Conservation (phyloP, 1,284 basidiomycete species). For the Puccinia novopanici region DNA sequence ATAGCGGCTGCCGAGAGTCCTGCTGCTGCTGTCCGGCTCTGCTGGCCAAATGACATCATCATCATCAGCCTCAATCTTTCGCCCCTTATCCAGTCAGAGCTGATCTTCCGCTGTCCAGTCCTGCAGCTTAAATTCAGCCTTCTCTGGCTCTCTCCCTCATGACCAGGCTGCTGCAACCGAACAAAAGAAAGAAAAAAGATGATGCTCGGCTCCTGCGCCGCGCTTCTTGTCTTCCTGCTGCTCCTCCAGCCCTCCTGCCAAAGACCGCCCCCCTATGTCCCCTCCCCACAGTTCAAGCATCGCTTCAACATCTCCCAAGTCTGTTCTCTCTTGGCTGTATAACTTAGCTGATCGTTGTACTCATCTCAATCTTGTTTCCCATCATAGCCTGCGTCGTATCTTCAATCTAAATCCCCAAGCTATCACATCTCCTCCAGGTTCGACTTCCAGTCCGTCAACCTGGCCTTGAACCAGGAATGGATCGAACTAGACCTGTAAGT, state of each 20-base stretch:
- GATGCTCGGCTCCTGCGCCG: too few relatives aligned
- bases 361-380: not conserved
- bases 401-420: slow-evolving; percentile 41
- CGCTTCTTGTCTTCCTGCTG: not conserved
- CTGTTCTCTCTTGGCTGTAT: too few relatives aligned
- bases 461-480: slow-evolving; percentile 68
- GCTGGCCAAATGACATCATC: too few relatives aligned
- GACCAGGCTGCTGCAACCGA: not conserved
- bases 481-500: slow-evolving; percentile 66
- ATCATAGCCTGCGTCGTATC: slow-evolving; percentile 25
- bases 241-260: slow-evolving; percentile 6
- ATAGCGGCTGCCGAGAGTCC: too few relatives aligned
- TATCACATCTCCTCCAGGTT: slow-evolving; percentile 63
- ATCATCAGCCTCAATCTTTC: too few relatives aligned
- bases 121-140: too few relatives aligned
- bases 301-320: slow-evolving; percentile 46
- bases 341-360: too few relatives aligned
- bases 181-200: not conserved
- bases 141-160: too few relatives aligned
- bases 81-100: too few relatives aligned
- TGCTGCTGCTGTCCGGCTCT: too few relatives aligned
- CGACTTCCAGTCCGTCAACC: slow-evolving; percentile 67
- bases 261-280: slow-evolving; percentile 39
- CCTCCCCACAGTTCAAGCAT: slow-evolving; percentile 19
- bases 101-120: too few relatives aligned